These are phyloP conservation scores for Apiospora pterosperma DNA, from an alignment of 2,329 filamentous ascomycete genomes.

Conservation along the genomic window DNA sequence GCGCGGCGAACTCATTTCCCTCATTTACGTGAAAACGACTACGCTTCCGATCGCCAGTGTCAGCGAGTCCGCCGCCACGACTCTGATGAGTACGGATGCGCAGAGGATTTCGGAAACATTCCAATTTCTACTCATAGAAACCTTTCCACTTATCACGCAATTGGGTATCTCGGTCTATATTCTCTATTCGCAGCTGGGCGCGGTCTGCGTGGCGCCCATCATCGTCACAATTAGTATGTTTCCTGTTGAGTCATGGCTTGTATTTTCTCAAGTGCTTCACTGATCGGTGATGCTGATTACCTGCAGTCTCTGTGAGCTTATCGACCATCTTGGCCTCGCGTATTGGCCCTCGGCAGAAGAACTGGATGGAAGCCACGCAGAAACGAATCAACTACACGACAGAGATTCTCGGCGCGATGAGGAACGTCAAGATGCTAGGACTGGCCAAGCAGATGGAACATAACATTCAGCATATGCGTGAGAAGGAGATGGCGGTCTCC, in stretches of 20 bases:
- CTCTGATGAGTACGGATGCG: conserved; percentile 9
- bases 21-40: conserved; percentile 10
- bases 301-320: conserved; percentile 5
- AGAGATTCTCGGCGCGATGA: conserved; percentile 14
- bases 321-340: conserved; percentile 6
- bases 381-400: conserved; percentile 12
- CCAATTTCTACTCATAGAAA: conserved; percentile 6
- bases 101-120: conserved; percentile 9
- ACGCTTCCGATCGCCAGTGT: not conserved
- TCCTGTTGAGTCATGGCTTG: conserved; percentile 7
- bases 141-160: conserved; percentile 3
- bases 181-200: conserved; percentile 11
- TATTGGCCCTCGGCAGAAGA: conserved; percentile 10
- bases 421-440: conserved; percentile 17
- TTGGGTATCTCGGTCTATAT: conserved; percentile 8
- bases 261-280: no score
- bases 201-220: conserved; percentile 10
- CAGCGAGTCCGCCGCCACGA: conserved; percentile 9
- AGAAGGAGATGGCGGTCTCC: conserved; percentile 13
- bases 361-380: conserved; percentile 13
- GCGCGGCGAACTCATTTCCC: conserved; percentile 6
- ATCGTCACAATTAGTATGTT: conserved; percentile 8
- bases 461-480: conserved; percentile 13
- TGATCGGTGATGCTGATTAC: conserved; percentile 8
- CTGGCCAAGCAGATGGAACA: conserved; percentile 9